phyloP scores from a whole-genome alignment of 208 protist genomes.

The Crithidia acanthocephali region DNA sequence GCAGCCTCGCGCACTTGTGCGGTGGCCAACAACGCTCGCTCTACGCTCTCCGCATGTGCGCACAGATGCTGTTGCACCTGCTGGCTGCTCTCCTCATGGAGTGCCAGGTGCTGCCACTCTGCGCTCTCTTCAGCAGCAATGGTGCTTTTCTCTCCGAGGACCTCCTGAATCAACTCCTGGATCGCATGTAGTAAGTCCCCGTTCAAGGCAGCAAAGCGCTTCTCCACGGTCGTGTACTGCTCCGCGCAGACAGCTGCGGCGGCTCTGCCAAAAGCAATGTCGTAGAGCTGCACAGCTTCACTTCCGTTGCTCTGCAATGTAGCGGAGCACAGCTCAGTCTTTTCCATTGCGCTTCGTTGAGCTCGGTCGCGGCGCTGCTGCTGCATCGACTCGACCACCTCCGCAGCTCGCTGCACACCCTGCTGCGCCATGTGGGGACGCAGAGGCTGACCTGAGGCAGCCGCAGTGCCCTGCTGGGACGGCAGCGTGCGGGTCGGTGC shows the following conservation, averaged over 20 bases:
- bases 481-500: not conserved
- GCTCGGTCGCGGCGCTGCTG: not conserved
- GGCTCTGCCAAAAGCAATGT: conserved; percentile 14
- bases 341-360: no score
- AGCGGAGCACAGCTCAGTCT: no score
- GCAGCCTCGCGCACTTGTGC: not conserved
- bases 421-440: not conserved
- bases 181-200: conserved; percentile 8
- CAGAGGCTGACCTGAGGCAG: not conserved
- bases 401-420: not conserved
- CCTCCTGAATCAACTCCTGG: not conserved
- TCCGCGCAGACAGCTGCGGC: conserved; percentile 16
- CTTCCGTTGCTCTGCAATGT: no score
- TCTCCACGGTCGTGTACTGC: conserved; percentile 28
- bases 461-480: not conserved
- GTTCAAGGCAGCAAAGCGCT: conserved; percentile 27
- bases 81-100: not conserved
- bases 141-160: conserved; percentile 11
- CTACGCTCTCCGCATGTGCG: not conserved
- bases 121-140: conserved; percentile 24
- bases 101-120: not conserved
- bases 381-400: not conserved
- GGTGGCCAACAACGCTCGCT: not conserved
- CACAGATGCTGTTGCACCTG: not conserved
- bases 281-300: not conserved